These are phyloP conservation scores for Phytophthora pseudosyringae DNA, from an alignment of 352 stramenopile species.

Conservation along the genomic window DNA sequence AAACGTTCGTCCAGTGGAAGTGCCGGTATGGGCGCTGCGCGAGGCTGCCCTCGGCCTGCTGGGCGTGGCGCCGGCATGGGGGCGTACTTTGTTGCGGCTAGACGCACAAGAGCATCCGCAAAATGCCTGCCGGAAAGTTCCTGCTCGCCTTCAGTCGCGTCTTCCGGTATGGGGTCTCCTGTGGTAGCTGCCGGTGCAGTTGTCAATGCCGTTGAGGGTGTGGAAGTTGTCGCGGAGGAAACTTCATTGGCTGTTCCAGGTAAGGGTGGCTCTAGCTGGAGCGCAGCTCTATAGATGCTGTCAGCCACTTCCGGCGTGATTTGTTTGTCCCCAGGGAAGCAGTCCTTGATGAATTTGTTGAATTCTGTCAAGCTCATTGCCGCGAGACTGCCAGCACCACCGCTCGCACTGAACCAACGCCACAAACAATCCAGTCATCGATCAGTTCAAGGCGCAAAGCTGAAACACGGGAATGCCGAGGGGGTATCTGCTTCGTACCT, in stretches of 20 bases:
- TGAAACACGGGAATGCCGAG: background rate
- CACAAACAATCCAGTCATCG: background rate
- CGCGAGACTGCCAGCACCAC: constrained; percentile 65
- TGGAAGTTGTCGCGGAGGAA: background rate
- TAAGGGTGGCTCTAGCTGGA: constrained; percentile 17
- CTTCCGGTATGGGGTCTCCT: background rate
- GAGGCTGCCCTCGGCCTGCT: constrained; percentile 9
- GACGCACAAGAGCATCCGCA: constrained; percentile 62
- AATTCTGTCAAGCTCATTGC: constrained; percentile 79
- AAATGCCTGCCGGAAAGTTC: constrained; percentile 76
- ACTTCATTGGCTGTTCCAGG: background rate
- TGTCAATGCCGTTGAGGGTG: background rate
- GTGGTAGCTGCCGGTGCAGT: background rate
- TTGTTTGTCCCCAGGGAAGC: constrained; percentile 50
- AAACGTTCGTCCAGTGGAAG: constrained; percentile 66
- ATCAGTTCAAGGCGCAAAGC: background rate
- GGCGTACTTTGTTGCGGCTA: constrained; percentile 62
- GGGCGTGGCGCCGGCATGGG: constrained; percentile 23
- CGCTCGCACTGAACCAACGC: constrained; percentile 53
- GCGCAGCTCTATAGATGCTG: constrained; percentile 47
- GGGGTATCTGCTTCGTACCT: constrained; percentile 36
- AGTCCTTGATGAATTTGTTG: constrained; percentile 80
- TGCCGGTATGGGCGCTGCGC: constrained; percentile 15
- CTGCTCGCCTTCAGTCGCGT: constrained; percentile 18
- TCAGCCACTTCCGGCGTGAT: constrained; percentile 53